Conservation (phyloP, 768 basidiomycete genomes). For the Rhodotorula paludigena region DNA sequence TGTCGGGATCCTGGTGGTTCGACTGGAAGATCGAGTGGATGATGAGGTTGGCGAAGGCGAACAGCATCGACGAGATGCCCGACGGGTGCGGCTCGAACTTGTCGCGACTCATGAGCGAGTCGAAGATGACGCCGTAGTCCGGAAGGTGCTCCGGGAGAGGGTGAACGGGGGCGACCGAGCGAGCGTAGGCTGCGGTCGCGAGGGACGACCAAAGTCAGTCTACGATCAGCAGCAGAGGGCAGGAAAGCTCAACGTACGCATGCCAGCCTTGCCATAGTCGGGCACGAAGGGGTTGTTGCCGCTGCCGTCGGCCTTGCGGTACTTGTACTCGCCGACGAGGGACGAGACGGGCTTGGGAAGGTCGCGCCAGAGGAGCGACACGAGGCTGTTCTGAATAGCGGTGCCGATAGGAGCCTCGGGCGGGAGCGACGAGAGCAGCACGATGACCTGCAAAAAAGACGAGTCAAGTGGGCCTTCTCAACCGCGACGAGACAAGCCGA, state of each 20-base stretch:
- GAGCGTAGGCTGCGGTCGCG: too few relatives aligned
- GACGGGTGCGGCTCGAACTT: constrained; percentile 56
- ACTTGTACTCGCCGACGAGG: constrained; percentile 41
- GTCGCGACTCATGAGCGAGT: constrained; percentile 68
- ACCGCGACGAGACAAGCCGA: not conserved
- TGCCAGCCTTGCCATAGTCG: constrained; percentile 69
- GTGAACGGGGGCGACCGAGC: constrained; percentile 19
- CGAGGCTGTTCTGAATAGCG: constrained; percentile 7
- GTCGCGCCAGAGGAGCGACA: constrained; percentile 53
- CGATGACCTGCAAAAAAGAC: constrained; percentile 13
- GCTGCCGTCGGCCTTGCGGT: constrained; percentile 69
- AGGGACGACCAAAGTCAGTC: too few relatives aligned
- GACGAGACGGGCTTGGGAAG: constrained; percentile 52
- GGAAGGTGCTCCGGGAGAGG: constrained; percentile 50
- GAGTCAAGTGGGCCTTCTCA: not conserved
- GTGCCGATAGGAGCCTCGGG: constrained; percentile 15
- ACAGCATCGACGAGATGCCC: constrained; percentile 55
- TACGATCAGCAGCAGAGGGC: too few relatives aligned
- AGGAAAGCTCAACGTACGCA: too few relatives aligned
- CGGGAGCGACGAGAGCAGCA: constrained; percentile 20
- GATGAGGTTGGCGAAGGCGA: constrained; percentile 23
- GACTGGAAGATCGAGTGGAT: constrained; percentile 66
- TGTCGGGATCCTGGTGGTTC: constrained; percentile 45
- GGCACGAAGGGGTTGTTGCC: constrained; percentile 67
- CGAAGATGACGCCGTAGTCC: constrained; percentile 60